Percentiles rank a stretch among this genome's conserved stretches.
These are phyloP conservation scores for Talaromyces sp. DNA, from an alignment of 2,329 filamentous ascomycete species.

Conservation along the genomic window DNA sequence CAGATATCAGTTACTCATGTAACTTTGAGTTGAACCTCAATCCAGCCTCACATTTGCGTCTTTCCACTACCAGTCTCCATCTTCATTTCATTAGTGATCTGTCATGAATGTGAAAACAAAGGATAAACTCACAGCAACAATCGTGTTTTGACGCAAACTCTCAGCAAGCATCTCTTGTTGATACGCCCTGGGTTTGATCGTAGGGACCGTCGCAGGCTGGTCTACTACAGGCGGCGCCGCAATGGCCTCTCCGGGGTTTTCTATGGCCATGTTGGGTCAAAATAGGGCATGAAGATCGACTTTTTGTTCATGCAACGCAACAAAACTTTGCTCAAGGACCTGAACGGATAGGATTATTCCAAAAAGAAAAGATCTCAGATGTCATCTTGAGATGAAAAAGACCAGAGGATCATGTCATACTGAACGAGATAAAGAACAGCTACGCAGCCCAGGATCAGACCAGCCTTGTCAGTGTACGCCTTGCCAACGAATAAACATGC, in stretches of 20 bases:
- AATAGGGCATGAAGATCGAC: neutral
- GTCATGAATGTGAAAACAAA: neutral
- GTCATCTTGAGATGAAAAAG: neutral
- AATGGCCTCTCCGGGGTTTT: neutral
- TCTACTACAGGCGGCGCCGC: neutral
- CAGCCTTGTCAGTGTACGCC: neutral
- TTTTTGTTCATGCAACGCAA: neutral
- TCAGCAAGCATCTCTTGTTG: conserved; percentile 73
- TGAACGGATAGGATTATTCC: neutral
- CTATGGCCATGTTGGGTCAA: conserved; percentile 6
- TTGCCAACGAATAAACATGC: neutral
- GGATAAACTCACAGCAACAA: conserved; percentile 59
- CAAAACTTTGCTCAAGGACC: neutral
- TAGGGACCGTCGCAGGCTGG: neutral
- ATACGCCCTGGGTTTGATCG: conserved; percentile 53
- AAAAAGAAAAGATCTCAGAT: neutral
- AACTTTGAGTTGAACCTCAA: neutral
- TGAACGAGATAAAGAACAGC: too few species aligned
- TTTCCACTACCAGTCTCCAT: conserved; percentile 82
- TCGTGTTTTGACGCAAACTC: conserved; percentile 66
- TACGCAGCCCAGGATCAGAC: neutral
- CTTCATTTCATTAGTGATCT: conserved; percentile 39
- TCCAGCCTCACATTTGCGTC: conserved; percentile 63
- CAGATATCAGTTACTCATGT: neutral
- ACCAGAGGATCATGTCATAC: neutral